phyloP scores from a whole-genome alignment of 177 flowering plant species.

The Telopea speciosissima region DNA sequence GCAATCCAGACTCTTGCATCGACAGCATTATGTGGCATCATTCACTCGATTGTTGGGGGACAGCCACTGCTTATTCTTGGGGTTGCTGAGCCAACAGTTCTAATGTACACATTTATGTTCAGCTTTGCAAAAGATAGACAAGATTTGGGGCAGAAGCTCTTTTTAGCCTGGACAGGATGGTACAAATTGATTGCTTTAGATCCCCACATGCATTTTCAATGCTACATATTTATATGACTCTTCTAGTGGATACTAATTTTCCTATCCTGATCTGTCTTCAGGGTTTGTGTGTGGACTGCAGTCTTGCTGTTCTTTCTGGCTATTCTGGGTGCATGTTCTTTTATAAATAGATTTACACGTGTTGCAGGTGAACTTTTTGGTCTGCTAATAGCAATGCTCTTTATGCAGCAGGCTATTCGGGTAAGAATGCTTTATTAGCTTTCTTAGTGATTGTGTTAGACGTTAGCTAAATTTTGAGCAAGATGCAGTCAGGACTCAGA shows the following conservation, averaged over 20 bases:
- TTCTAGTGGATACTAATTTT: constrained; percentile 3
- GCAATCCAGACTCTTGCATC: constrained; percentile 54
- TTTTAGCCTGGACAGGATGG: constrained; percentile 54
- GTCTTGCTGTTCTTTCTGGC: constrained; percentile 34
- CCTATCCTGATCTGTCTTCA: not conserved
- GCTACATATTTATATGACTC: not conserved
- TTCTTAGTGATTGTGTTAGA: not conserved
- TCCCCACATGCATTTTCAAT: not conserved
- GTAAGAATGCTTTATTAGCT: constrained; percentile 14
- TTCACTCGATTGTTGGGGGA: constrained; percentile 51
- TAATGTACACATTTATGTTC: constrained; percentile 52
- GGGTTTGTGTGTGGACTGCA: constrained; percentile 48
- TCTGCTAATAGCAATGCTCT: constrained; percentile 41
- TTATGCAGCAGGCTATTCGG: constrained; percentile 44
- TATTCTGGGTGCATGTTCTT: constrained; percentile 37
- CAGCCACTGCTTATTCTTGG: constrained; percentile 51
- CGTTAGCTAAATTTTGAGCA: not conserved
- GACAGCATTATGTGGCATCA: constrained; percentile 49
- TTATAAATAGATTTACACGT: constrained; percentile 44
- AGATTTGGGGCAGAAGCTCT: constrained; percentile 39
- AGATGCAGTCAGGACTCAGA: not conserved
- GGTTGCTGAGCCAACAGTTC: constrained; percentile 59
- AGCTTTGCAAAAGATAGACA: constrained; percentile 37
- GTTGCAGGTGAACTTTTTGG: constrained; percentile 44
- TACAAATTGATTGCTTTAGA: constrained; percentile 5